phyloP scores from a whole-genome alignment of 116 monocot species.

The Trichopus zeylanicus region DNA sequence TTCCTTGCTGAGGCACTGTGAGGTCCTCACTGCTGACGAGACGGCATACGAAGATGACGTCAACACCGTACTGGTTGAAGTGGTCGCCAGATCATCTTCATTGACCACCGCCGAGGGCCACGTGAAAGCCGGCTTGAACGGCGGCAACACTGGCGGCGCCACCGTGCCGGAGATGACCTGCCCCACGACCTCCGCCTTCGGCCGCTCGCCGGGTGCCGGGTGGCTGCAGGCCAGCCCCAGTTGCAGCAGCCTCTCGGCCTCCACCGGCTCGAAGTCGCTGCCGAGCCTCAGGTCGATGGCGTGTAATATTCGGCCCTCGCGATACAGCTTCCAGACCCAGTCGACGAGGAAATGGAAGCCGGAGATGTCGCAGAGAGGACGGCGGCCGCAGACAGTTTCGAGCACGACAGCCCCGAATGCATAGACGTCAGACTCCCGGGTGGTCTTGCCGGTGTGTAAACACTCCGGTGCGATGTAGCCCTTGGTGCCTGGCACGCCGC shows the following conservation, averaged over 20 bases:
- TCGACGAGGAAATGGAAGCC: constrained; percentile 42
- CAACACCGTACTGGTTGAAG: constrained; percentile 9
- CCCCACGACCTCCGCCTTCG: constrained; percentile 38
- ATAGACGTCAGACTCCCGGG: constrained; percentile 74
- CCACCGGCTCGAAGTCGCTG: constrained; percentile 16
- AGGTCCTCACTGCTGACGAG: constrained; percentile 23
- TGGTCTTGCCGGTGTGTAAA: constrained; percentile 76
- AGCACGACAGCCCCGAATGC: constrained; percentile 69
- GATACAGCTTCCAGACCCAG: constrained; percentile 76
- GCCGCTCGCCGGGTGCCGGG: constrained; percentile 50
- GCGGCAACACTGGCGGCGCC: constrained; percentile 42
- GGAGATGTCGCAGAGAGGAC: constrained; percentile 22
- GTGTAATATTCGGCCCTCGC: constrained; percentile 39
- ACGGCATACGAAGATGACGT: constrained; percentile 9
- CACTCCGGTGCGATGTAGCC: constrained; percentile 93
- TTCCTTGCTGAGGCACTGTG: constrained; percentile 2
- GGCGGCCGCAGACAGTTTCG: constrained; percentile 69
- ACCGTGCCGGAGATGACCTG: constrained; percentile 38
- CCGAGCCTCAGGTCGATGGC: constrained; percentile 42
- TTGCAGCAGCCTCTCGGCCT: constrained; percentile 53
- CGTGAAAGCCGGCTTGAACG: constrained; percentile 50
- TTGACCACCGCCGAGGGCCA: constrained; percentile 31
- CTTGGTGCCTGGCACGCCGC: constrained; percentile 59
- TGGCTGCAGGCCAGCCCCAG: constrained; percentile 82
- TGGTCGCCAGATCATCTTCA: neutral